A percentile compares a stretch with the other conserved stretches of the same genome.
Evolutionary conservation across 2,329 filamentous ascomycete species (phyloP).

Genomic region (Furcasterigmium sp.): DNA sequence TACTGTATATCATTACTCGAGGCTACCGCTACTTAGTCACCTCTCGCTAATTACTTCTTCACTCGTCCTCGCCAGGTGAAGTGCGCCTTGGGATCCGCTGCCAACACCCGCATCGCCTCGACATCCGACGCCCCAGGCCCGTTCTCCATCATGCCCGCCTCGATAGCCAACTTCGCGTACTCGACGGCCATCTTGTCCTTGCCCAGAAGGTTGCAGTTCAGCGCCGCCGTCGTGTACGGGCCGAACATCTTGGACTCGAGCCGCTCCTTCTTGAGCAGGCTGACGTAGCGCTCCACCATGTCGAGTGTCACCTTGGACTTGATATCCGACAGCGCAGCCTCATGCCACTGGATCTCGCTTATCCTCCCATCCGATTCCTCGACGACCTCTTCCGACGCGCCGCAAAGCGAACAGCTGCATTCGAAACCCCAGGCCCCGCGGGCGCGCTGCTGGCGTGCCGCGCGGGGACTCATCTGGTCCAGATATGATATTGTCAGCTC

Average conservation of each 20-base stretch:
- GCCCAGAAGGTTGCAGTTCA: slow-evolving; percentile 31
- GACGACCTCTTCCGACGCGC: slow-evolving; percentile 14
- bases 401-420: slow-evolving; percentile 33
- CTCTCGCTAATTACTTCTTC: background rate
- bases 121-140: slow-evolving; percentile 7
- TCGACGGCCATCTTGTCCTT: slow-evolving; percentile 29
- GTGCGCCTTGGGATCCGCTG: slow-evolving; percentile 9
- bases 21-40: background rate
- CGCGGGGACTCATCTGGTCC: slow-evolving; percentile 19
- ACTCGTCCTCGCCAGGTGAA: slow-evolving; percentile 12
- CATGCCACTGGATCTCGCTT: slow-evolving; percentile 19
- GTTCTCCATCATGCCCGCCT: slow-evolving; percentile 22
- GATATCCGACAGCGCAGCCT: slow-evolving; percentile 18
- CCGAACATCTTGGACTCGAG: slow-evolving; percentile 26
- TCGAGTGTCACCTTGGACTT: slow-evolving; percentile 16
- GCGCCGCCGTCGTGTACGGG: slow-evolving; percentile 30
- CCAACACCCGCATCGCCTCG: slow-evolving; percentile 8
- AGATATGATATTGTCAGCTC: slow-evolving; percentile 39
- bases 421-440: slow-evolving; percentile 30
- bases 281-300: slow-evolving; percentile 30
- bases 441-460: slow-evolving; percentile 21
- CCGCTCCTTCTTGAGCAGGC: slow-evolving; percentile 32
- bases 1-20: too few species aligned
- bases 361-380: slow-evolving; percentile 31
- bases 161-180: slow-evolving; percentile 30